phyloP scores from a whole-genome alignment of 495 filamentous ascomycete genomes.

The Aspergillus sclerotioniger region DNA sequence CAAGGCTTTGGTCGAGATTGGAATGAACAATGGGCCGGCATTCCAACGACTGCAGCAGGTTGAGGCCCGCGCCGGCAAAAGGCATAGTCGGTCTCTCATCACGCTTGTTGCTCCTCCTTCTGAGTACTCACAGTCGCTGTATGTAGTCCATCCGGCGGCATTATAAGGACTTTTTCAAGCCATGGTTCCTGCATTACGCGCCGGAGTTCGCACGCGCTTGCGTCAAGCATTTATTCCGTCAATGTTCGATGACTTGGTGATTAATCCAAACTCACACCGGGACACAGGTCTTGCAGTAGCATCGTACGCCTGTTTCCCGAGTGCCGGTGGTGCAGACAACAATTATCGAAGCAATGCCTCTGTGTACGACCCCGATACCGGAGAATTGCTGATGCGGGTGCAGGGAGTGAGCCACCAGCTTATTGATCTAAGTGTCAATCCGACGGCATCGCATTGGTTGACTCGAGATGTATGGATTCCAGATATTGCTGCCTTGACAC shows the following conservation, averaged over 20 bases:
- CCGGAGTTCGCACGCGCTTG: neutral
- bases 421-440: constrained; percentile 1
- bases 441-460: constrained; percentile 1
- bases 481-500: constrained; percentile 32
- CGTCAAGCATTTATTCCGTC: constrained; percentile 1
- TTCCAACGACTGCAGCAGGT: constrained; percentile 3
- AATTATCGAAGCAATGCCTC: constrained; percentile 2
- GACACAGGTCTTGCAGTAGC: constrained; percentile 1
- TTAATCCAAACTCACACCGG: constrained; percentile 5
- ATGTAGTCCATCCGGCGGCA: constrained; percentile 4
- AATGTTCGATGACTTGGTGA: constrained; percentile 7
- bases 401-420: neutral
- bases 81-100: neutral
- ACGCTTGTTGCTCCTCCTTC: neutral
- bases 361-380: constrained; percentile 11
- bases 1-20: constrained; percentile 8
- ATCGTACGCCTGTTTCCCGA: neutral
- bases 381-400: constrained; percentile 9
- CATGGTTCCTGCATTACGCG: neutral
- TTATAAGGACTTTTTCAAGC: constrained; percentile 1
- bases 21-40: constrained; percentile 2
- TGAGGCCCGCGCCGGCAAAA: neutral
- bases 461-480: constrained; percentile 21
- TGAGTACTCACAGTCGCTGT: neutral
- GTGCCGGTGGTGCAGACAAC: constrained; percentile 2